phyloP scores from a whole-genome alignment of 225 moss, liverwort and hornwort genomes.

The Marchantia polymorpha region DNA sequence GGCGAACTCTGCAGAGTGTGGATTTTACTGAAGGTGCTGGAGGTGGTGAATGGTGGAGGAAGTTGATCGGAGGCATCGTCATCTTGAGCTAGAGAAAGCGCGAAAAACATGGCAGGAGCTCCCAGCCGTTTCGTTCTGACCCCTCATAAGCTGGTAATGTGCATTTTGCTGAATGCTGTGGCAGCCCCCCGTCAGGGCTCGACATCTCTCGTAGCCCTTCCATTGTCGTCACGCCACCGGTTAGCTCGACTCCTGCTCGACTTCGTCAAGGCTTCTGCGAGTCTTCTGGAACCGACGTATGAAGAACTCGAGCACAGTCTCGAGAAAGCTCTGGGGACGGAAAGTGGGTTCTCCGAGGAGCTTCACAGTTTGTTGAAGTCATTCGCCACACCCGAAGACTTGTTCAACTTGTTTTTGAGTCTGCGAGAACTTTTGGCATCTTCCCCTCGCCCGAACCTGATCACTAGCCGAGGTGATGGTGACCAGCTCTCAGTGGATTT shows the following conservation, averaged over 20 bases:
- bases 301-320: conserved; percentile 71
- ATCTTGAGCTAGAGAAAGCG: neutral
- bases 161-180: conserved; percentile 69
- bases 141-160: conserved; percentile 80
- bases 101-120: conserved; percentile 45
- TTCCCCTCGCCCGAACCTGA: conserved; percentile 50
- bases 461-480: conserved; percentile 44
- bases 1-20: neutral
- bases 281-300: conserved; percentile 74
- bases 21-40: neutral
- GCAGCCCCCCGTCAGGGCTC: conserved; percentile 61
- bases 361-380: conserved; percentile 63
- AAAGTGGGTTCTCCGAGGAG: conserved; percentile 57
- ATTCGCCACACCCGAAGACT: conserved; percentile 72
- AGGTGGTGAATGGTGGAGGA: neutral
- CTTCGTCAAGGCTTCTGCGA: conserved; percentile 44
- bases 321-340: conserved; percentile 63
- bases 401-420: conserved; percentile 73
- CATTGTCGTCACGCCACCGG: conserved; percentile 63
- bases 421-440: conserved; percentile 71
- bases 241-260: conserved; percentile 79
- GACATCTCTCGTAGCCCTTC: conserved; percentile 54
- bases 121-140: conserved; percentile 67
- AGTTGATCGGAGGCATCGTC: neutral
- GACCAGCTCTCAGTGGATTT: conserved; percentile 64